Base-by-base conservation (phyloP, 441 rosid species). In the Capsella rubella region DNA sequence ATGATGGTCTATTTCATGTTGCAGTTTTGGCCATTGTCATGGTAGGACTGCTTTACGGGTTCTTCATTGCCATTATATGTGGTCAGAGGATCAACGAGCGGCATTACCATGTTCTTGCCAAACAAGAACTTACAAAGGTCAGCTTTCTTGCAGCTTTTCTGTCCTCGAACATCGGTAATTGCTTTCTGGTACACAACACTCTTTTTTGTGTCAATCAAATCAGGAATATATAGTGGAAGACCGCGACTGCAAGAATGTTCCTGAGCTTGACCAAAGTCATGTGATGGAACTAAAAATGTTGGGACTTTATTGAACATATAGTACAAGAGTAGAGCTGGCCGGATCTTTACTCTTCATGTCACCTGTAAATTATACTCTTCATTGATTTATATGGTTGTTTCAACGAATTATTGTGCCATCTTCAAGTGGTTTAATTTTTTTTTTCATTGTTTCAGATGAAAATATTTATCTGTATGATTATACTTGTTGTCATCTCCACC, bases 101-200 rank as follows among this genome's bases (percentile, higher is more conserved):
- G 27, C 99, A 96, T 73, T 91, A 96, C 77, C 99, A 96, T 55
- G 88, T 96, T 78, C 98, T 96, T 51, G 99, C 97, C 64, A 96
- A 93, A 78, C 98, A 96, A 87, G 99, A 96, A 84, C 86, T 96
- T 62, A 96, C 99, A 45, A 93, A 90, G 98, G 99, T 96, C 25
- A 18, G 78, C 3, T 62, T 69, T 74, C 71, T 59, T 63, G 43
- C 40, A n/a, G 42, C 60, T 27, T 68, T 32, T 62, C 21, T 35
- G 21, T 42, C 51, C 46, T 78, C 42, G 8, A 15, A 2, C 4
- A 6, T 37, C 4, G 12, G 1, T 59, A 10, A 10, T 42, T 8
- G 5, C 12, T 50, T 56, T 15, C 61, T 40, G 49, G 42, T 69
- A 46, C 13, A 10, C 50, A 49, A 40, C 32, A 43, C 50, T 39